These are phyloP conservation scores for Uronychia binucleata DNA, from an alignment of 73 alveolate genomes.

Conservation along the genomic window DNA sequence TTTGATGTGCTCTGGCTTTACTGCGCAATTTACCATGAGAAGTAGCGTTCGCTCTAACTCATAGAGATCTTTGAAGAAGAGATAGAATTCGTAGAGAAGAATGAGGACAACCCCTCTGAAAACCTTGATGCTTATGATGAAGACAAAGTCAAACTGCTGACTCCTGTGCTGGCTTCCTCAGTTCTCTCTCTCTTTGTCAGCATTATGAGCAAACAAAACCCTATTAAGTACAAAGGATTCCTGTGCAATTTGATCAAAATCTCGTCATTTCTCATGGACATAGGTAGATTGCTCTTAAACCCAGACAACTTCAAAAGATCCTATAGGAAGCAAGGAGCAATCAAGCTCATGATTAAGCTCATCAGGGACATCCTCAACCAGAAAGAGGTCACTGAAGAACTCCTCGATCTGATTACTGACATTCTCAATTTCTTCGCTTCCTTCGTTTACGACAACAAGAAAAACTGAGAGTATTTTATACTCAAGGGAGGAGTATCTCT, in stretches of 20 bases:
- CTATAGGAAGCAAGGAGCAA: conserved; percentile 57
- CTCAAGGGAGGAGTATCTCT: conserved; percentile 49
- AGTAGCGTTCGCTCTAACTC: not conserved
- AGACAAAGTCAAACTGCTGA: not conserved
- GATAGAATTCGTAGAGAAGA: conserved; percentile 31
- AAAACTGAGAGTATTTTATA: conserved; percentile 48
- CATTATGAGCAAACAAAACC: conserved; percentile 29
- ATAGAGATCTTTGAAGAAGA: conserved; percentile 42
- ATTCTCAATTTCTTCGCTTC: conserved; percentile 35
- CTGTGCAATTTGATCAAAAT: conserved; percentile 30
- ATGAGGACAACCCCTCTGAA: not conserved
- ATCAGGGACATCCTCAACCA: conserved; percentile 32
- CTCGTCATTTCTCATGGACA: conserved; percentile 34
- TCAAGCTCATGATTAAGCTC: conserved; percentile 38
- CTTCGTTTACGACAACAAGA: conserved; percentile 33
- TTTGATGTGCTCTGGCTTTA: conserved; percentile 15
- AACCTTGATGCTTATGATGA: not conserved
- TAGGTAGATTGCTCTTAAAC: not conserved
- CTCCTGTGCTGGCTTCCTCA: conserved; percentile 38
- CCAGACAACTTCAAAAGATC: conserved; percentile 38
- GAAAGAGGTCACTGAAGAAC: conserved; percentile 6
- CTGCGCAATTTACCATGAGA: conserved; percentile 4
- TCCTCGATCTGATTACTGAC: conserved; percentile 12
- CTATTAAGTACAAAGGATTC: conserved; percentile 45
- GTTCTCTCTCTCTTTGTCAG: conserved; percentile 30